phyloP scores from a whole-genome alignment of 2,329 filamentous ascomycete genomes.

The Fusarium ambrosium region DNA sequence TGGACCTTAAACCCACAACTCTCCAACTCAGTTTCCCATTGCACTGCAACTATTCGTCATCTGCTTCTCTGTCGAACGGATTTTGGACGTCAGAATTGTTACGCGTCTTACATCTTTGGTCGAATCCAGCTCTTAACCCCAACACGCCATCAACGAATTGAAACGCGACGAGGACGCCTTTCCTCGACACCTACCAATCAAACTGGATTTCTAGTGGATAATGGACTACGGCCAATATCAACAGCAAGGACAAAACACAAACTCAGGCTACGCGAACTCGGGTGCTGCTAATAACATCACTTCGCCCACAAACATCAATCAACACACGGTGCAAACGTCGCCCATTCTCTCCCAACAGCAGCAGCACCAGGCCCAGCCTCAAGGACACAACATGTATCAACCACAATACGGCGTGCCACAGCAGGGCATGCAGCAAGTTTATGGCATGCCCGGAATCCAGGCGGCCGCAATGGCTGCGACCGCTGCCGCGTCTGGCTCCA shows the following conservation, averaged over 20 bases:
- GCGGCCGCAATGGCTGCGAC: slow-evolving; percentile 94
- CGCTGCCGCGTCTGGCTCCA: slow-evolving; percentile 88
- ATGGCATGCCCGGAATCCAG: slow-evolving; percentile 85
- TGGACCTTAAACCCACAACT: slow-evolving; percentile 50
- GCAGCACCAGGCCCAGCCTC: slow-evolving; percentile 72
- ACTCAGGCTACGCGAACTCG: slow-evolving; percentile 74
- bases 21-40: slow-evolving; percentile 43
- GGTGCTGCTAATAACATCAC: slow-evolving; percentile 72
- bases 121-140: slow-evolving; percentile 22
- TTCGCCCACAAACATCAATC: slow-evolving; percentile 79
- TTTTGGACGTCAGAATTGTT: slow-evolving; percentile 16
- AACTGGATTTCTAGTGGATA: slow-evolving; percentile 58
- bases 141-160: slow-evolving; percentile 39
- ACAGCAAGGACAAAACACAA: slow-evolving; percentile 71
- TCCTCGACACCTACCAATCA: slow-evolving; percentile 44
- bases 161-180: slow-evolving; percentile 45
- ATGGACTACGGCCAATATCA: slow-evolving; percentile 84
- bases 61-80: slow-evolving; percentile 24
- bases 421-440: slow-evolving; percentile 77
- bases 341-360: slow-evolving; percentile 86
- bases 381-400: slow-evolving; percentile 83
- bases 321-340: slow-evolving; percentile 78
- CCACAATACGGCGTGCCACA: slow-evolving; percentile 81
- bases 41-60: slow-evolving; percentile 44
- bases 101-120: slow-evolving; percentile 26